A percentile compares a stretch with the other conserved stretches of the same genome.
These are phyloP conservation scores for Malassezia equina DNA, from an alignment of 1,284 basidiomycete species.

Conservation along the genomic window DNA sequence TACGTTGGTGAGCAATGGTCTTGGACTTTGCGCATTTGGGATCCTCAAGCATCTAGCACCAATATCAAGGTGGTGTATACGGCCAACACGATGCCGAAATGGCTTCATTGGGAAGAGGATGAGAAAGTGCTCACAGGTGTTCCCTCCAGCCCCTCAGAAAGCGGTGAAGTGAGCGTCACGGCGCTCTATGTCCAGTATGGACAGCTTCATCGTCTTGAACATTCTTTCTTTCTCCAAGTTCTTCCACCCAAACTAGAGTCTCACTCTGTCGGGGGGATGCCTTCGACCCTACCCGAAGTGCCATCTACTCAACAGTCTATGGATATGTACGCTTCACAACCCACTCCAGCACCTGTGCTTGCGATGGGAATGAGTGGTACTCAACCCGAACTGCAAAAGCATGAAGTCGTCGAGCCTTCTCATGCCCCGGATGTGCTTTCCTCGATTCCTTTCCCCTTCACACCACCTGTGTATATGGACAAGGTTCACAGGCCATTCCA, in stretches of 20 bases:
- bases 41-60: conserved; percentile 61
- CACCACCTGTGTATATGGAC: conserved; percentile 31
- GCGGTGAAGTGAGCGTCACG: conserved; percentile 33
- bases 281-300: background rate
- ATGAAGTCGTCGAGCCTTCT: conserved; percentile 36
- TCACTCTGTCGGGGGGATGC: background rate
- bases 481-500: conserved; percentile 1
- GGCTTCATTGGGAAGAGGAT: conserved; percentile 73
- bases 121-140: conserved; percentile 33
- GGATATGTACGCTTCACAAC: background rate
- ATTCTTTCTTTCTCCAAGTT: conserved; percentile 37
- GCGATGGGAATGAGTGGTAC: background rate
- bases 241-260: background rate
- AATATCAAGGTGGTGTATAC: conserved; percentile 64
- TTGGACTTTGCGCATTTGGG: conserved; percentile 92
- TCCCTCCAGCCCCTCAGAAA: conserved; percentile 24
- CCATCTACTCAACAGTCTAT: background rate
- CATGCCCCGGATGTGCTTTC: conserved; percentile 32
- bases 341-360: background rate
- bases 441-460: conserved; percentile 38
- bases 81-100: conserved; percentile 69
- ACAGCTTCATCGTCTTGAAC: conserved; percentile 38
- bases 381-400: conserved; percentile 26
- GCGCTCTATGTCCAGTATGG: conserved; percentile 35
- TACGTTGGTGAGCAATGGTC: conserved; percentile 63